Evolutionary conservation across 768 basidiomycete genomes (phyloP).

Genomic region (Omphalotus guepiniiformis): DNA sequence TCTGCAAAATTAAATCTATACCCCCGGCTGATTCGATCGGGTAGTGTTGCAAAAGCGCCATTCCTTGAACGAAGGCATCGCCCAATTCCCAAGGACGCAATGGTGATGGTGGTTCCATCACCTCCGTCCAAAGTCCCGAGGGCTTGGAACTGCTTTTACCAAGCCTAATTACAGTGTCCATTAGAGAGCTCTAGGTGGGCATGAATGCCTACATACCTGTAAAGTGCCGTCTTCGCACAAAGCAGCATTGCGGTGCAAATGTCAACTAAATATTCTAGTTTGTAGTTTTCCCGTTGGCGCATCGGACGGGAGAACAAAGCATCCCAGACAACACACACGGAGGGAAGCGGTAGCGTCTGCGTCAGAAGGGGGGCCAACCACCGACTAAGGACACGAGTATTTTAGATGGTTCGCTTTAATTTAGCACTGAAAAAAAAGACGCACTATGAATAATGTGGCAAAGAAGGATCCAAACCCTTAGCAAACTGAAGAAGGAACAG

Average conservation of each 20-base stretch:
- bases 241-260: slow-evolving; percentile 69
- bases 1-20: slow-evolving; percentile 66
- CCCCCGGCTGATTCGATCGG: slow-evolving; percentile 65
- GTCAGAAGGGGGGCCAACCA: slow-evolving; percentile 72
- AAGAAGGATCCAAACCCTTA: slow-evolving; percentile 63
- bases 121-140: slow-evolving; percentile 53
- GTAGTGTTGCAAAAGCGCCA: slow-evolving; percentile 61
- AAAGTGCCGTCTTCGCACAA: slow-evolving; percentile 47
- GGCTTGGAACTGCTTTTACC: slow-evolving; percentile 41
- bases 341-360: slow-evolving; percentile 64
- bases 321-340: slow-evolving; percentile 67
- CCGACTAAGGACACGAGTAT: slow-evolving; percentile 53
- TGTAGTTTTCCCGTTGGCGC: slow-evolving; percentile 56
- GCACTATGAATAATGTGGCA: slow-evolving; percentile 81
- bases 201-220: slow-evolving; percentile 38
- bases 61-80: slow-evolving; percentile 64
- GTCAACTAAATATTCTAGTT: slow-evolving; percentile 66
- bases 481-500: slow-evolving; percentile 37
- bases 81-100: slow-evolving; percentile 47
- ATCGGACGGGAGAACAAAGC: slow-evolving; percentile 57
- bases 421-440: slow-evolving; percentile 21
- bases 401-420: slow-evolving; percentile 3
- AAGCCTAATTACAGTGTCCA: slow-evolving; percentile 35
- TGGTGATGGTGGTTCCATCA: slow-evolving; percentile 38
- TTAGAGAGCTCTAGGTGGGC: not conserved